Base-by-base conservation (phyloP, 257 asterid species). In the Petunia secreta region DNA sequence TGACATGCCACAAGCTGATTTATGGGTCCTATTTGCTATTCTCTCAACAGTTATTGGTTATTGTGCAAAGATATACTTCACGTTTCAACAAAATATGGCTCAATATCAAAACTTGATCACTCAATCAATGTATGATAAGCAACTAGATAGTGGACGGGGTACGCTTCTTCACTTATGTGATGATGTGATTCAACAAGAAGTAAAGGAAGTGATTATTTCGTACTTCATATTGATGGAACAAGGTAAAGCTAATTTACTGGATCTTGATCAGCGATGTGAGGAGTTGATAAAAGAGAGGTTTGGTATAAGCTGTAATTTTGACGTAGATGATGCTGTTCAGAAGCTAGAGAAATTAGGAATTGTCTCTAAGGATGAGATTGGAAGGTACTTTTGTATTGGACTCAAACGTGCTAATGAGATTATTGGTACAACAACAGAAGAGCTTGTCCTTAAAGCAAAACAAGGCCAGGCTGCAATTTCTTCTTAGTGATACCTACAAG, bases 171-270 rank as follows among this genome's bases (percentile, higher is more conserved):
- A 95, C 85, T 80, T 95, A 87, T 95, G 99, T 9, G 98, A 95
- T 81, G 99, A 95, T 80, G 99, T 95, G 5, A 93, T 95, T 83
- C 99, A 95, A 82, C 99, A 95, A 81, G 99, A 95, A 88, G 99
- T 95, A 74, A 95, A 95, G 88, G 99, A 95, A 88, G 99, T 95
- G 57, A 93, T 95, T 82, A 90, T 95, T 83, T 90, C 97, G n/a
- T 95, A 92, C 84, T 95, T 93, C 85, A 90, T 95, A 87, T 83
- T 95, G 79, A 95, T 95, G 99, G 98, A 92, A 85, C 98, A 92
- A 87, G 99, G 98, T 77, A 93, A 95, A 86, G 92, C 98, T 14
- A 92, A 98, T 67, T 87, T 95, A 46, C 74, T 92, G 97, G 98
- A 93, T 87, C 97, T 95, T 82, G 98, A 95, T 88, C 86, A 64